Evolutionary conservation across 352 stramenopile genomes (phyloP).

Genomic region (Globisporangium mamillatum): DNA sequence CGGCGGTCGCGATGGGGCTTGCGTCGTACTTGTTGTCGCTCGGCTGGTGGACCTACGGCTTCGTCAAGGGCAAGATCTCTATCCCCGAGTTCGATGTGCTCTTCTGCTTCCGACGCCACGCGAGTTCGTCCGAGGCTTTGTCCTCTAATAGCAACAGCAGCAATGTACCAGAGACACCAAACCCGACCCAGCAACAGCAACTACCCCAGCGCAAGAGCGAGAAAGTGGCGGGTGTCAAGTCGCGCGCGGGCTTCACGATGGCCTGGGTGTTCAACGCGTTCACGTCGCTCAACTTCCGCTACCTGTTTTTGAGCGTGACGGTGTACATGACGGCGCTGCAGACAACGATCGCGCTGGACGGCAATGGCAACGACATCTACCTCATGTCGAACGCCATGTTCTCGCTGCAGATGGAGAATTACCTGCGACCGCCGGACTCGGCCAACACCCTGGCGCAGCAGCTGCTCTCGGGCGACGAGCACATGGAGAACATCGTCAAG

Average conservation of each 20-base stretch:
- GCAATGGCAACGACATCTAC: constrained; percentile 54
- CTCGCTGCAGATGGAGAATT: constrained; percentile 48
- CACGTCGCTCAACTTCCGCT: constrained; percentile 27
- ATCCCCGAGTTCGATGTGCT: constrained; percentile 45
- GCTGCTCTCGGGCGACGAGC: constrained; percentile 19
- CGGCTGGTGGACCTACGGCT: constrained; percentile 40
- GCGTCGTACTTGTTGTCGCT: constrained; percentile 41
- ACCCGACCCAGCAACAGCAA: not conserved
- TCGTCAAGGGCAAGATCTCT: constrained; percentile 41
- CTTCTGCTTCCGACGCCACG: constrained; percentile 36
- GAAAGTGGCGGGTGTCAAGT: not conserved
- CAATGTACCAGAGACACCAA: not conserved
- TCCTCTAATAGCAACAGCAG: not conserved
- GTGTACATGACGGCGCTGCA: constrained; percentile 32
- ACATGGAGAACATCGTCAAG: constrained; percentile 45
- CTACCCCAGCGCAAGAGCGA: constrained; percentile 8
- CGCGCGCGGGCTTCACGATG: constrained; percentile 19
- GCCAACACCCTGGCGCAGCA: constrained; percentile 10
- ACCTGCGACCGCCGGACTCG: constrained; percentile 39
- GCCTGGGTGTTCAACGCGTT: constrained; percentile 42
- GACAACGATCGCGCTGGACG: constrained; percentile 41
- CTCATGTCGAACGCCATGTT: constrained; percentile 75
- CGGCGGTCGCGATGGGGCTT: constrained; percentile 42
- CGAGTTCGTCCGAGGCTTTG: constrained; percentile 1
- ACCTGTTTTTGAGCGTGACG: constrained; percentile 22